Conservation (phyloP, 2,329 filamentous ascomycete genomes). For the Endoconidiophora laricicola region DNA sequence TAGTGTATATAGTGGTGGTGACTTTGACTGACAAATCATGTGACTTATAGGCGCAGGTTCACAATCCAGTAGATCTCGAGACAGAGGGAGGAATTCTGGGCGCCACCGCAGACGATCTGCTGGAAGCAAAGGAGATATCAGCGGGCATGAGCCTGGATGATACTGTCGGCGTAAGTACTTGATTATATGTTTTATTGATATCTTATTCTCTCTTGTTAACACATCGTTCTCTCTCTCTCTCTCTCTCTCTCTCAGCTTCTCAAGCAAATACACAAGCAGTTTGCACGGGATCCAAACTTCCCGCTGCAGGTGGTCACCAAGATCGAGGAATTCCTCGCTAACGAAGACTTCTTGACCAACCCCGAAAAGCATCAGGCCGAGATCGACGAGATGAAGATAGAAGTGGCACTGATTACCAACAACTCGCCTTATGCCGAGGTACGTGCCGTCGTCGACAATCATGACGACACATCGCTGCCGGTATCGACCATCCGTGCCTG, state of each 20-base stretch:
- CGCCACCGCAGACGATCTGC: constrained; percentile 27
- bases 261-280: constrained; percentile 20
- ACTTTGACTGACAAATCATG: too few relatives aligned
- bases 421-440: constrained; percentile 40
- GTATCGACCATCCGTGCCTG: constrained; percentile 35
- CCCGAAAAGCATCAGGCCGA: constrained; percentile 26
- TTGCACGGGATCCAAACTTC: constrained; percentile 24
- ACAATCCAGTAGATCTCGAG: too few relatives aligned
- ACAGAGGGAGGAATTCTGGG: constrained; percentile 16
- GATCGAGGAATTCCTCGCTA: constrained; percentile 21
- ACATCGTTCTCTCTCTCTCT: not conserved
- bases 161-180: constrained; percentile 18
- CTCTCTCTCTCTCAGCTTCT: constrained; percentile 18
- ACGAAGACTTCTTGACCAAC: constrained; percentile 19
- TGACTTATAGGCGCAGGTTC: too few relatives aligned
- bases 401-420: constrained; percentile 33
- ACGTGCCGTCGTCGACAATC: constrained; percentile 36
- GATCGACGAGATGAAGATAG: constrained; percentile 35
- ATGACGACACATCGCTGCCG: constrained; percentile 32
- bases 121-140: constrained; percentile 26
- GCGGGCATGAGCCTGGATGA: constrained; percentile 21
- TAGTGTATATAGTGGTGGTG: too few relatives aligned
- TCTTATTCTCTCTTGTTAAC: not conserved
- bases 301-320: constrained; percentile 21
- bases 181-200: too few relatives aligned